phyloP scores from a whole-genome alignment of 2,329 filamentous ascomycete genomes.

The Geosmithia putterillii region DNA sequence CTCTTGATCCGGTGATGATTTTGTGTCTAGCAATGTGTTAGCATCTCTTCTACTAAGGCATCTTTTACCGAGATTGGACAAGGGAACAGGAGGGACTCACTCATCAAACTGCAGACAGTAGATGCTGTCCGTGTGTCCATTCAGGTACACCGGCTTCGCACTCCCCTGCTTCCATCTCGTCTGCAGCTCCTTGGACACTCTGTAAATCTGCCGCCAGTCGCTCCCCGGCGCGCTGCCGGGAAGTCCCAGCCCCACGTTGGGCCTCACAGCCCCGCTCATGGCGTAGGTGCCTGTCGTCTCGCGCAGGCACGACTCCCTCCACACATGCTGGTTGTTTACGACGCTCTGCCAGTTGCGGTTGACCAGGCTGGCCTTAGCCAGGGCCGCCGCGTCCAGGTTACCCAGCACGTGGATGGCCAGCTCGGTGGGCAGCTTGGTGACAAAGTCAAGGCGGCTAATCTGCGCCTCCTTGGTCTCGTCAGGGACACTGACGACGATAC shows the following conservation, averaged over 20 bases:
- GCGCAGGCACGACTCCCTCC: constrained; percentile 50
- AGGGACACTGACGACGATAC: constrained; percentile 39
- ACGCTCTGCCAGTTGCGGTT: constrained; percentile 36
- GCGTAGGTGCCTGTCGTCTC: constrained; percentile 50
- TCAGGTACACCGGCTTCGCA: constrained; percentile 75
- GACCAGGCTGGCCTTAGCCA: constrained; percentile 36
- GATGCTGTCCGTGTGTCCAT: constrained; percentile 89
- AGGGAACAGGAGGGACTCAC: constrained; percentile 34
- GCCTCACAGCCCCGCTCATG: constrained; percentile 36
- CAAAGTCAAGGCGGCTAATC: constrained; percentile 46
- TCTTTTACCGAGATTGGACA: neutral
- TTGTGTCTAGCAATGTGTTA: constrained; percentile 54
- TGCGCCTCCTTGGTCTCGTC: constrained; percentile 17
- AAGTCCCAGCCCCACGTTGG: constrained; percentile 45
- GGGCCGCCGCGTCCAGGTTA: constrained; percentile 38
- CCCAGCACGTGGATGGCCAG: constrained; percentile 46
- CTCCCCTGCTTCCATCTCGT: constrained; percentile 68
- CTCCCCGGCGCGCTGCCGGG: constrained; percentile 45
- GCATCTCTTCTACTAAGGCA: constrained; percentile 5
- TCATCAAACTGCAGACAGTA: constrained; percentile 98
- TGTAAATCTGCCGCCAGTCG: constrained; percentile 80
- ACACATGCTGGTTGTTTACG: constrained; percentile 43
- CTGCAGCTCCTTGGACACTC: constrained; percentile 63
- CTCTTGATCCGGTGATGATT: constrained; percentile 91
- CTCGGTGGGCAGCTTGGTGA: constrained; percentile 41